phyloP scores from a whole-genome alignment of 345 rosid genomes.

The Psidium guajava region DNA sequence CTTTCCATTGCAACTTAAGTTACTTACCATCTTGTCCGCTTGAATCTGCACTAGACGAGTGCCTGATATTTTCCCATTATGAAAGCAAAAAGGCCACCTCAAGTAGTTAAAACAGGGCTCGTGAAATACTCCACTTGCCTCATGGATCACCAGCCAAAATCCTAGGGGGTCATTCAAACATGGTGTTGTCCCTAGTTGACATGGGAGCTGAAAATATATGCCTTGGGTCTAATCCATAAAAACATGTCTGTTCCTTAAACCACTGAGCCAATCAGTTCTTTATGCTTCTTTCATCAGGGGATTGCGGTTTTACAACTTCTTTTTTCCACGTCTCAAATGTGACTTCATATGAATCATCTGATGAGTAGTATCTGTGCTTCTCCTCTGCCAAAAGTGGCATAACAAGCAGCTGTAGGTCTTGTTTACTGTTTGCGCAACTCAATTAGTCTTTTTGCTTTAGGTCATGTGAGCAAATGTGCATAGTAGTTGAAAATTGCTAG shows the following conservation, averaged over 20 bases:
- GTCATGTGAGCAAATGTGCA: neutral
- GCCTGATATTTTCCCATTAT: neutral
- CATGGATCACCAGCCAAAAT: neutral
- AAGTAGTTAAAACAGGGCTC: neutral
- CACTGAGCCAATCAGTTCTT: neutral
- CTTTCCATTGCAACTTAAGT: neutral
- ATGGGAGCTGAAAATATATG: neutral
- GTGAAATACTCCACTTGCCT: neutral
- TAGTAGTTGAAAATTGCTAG: neutral
- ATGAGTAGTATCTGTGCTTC: neutral
- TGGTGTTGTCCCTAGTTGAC: neutral
- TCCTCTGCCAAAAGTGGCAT: neutral
- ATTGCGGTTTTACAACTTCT: neutral
- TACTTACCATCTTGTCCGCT: neutral
- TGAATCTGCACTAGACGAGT: neutral
- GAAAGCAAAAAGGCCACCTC: neutral
- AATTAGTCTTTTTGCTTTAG: neutral
- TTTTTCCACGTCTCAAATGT: neutral
- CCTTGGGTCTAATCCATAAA: neutral
- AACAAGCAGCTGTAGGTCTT: neutral
- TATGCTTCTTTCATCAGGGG: neutral
- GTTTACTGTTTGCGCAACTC: neutral
- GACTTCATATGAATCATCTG: neutral
- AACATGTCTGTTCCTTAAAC: neutral
- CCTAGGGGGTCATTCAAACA: neutral